Conservation (phyloP, 139 green algal genomes). For the Gonium pectorale region DNA sequence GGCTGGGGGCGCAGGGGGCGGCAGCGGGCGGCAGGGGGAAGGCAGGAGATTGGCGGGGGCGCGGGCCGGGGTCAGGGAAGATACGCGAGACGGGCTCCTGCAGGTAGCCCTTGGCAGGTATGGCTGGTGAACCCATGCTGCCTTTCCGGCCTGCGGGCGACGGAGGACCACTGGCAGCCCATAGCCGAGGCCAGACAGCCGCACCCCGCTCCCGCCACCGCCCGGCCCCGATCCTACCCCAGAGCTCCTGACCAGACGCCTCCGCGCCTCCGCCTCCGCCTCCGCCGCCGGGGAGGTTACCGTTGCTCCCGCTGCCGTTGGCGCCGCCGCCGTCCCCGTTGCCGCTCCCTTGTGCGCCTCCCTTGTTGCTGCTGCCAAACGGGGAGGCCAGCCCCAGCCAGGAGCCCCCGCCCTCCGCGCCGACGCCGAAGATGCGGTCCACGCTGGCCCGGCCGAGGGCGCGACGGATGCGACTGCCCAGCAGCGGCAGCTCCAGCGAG, state of each 20-base stretch:
- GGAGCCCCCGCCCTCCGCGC: background rate
- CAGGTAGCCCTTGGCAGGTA: no score
- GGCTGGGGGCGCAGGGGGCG: background rate
- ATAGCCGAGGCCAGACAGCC: no score
- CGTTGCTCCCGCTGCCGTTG: background rate
- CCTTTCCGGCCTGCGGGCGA: no score
- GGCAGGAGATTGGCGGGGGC: background rate
- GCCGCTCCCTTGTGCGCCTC: background rate
- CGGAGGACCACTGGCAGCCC: no score
- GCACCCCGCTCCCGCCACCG: no score
- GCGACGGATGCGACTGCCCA: background rate
- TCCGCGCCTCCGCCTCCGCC: no score
- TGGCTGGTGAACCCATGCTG: no score
- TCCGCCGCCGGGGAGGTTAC: no score
- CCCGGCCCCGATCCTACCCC: no score
- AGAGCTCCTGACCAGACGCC: no score
- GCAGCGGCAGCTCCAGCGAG: conserved; percentile 24
- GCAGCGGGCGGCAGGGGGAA: background rate
- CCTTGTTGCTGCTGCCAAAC: conserved; percentile 1
- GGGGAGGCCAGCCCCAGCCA: no score
- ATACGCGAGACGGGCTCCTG: no score
- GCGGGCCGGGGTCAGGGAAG: background rate
- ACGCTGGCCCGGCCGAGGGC: background rate
- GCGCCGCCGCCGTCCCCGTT: background rate
- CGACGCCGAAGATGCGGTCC: background rate